Conservation (phyloP, 805 yeast species). For the Starmerella vitae region DNA sequence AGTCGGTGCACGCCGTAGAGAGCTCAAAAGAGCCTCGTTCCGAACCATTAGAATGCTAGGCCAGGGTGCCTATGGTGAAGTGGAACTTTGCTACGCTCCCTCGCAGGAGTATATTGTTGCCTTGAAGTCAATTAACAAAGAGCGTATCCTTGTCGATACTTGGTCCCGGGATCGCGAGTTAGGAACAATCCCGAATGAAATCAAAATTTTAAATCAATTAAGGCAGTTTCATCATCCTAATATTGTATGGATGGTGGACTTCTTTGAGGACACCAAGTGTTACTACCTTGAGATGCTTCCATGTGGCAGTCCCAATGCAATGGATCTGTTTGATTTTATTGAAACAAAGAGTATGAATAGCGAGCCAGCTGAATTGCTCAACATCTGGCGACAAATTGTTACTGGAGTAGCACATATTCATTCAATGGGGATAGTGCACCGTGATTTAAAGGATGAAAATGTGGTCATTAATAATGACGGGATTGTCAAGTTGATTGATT, state of each 20-base stretch:
- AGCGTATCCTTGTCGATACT: conserved; percentile 84
- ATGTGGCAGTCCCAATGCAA: conserved; percentile 70
- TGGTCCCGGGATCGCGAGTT: conserved; percentile 89
- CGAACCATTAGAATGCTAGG: conserved; percentile 66
- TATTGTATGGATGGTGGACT: conserved; percentile 72
- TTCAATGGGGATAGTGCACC: conserved; percentile 68
- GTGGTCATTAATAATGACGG: conserved; percentile 70
- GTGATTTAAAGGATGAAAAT: conserved; percentile 93
- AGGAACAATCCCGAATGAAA: conserved; percentile 94
- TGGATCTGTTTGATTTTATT: conserved; percentile 83
- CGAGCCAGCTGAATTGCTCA: conserved; percentile 1
- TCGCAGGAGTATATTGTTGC: conserved; percentile 55
- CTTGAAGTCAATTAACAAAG: conserved; percentile 73
- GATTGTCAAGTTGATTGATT: conserved; percentile 74
- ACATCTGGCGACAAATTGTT: conserved; percentile 42
- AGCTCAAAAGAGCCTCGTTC: conserved; percentile 60
- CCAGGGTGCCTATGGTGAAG: conserved; percentile 94
- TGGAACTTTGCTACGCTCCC: conserved; percentile 43
- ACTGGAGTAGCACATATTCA: conserved; percentile 74
- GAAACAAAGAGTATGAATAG: conserved; percentile 31
- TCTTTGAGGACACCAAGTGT: conserved; percentile 80
- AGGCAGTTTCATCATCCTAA: conserved; percentile 65
- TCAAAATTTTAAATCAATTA: conserved; percentile 78
- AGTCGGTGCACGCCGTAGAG: conserved; percentile 58
- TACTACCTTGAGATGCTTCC: conserved; percentile 87